These are phyloP conservation scores for Garcia nutans DNA, from an alignment of 345 rosid genomes.

Conservation along the genomic window DNA sequence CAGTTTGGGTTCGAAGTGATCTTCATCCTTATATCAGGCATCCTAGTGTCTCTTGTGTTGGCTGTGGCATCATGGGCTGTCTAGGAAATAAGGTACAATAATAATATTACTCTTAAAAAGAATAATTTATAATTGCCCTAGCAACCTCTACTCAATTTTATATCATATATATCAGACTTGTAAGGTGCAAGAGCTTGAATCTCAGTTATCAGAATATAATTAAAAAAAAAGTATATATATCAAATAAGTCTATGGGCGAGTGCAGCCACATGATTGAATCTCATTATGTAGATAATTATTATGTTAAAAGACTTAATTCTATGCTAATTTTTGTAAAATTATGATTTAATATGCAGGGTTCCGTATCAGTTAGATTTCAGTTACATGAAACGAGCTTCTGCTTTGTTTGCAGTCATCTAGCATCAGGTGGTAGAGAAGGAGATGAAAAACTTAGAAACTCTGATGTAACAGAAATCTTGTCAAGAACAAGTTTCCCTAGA, in stretches of 20 bases:
- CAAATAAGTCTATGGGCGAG: neutral
- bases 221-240: too few species aligned
- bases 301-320: too few species aligned
- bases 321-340: neutral
- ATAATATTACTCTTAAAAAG: too few species aligned
- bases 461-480: slow-evolving; percentile 54
- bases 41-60: slow-evolving; percentile 70
- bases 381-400: slow-evolving; percentile 76
- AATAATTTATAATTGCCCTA: too few species aligned
- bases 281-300: too few species aligned
- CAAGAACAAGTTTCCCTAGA: slow-evolving; percentile 61
- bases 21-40: slow-evolving; percentile 48
- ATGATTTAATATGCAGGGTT: slow-evolving; percentile 48
- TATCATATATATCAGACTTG: too few species aligned
- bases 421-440: slow-evolving; percentile 79
- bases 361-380: slow-evolving; percentile 69
- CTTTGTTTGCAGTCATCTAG: slow-evolving; percentile 76
- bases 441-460: slow-evolving; percentile 68
- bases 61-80: slow-evolving; percentile 83
- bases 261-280: neutral
- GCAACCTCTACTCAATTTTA: too few species aligned
- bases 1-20: slow-evolving; percentile 64
- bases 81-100: slow-evolving; percentile 68
- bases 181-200: too few species aligned
- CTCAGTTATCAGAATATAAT: too few species aligned